These are phyloP conservation scores for Erysiphe pulchra DNA, from an alignment of 2,329 filamentous ascomycete genomes.

Conservation along the genomic window DNA sequence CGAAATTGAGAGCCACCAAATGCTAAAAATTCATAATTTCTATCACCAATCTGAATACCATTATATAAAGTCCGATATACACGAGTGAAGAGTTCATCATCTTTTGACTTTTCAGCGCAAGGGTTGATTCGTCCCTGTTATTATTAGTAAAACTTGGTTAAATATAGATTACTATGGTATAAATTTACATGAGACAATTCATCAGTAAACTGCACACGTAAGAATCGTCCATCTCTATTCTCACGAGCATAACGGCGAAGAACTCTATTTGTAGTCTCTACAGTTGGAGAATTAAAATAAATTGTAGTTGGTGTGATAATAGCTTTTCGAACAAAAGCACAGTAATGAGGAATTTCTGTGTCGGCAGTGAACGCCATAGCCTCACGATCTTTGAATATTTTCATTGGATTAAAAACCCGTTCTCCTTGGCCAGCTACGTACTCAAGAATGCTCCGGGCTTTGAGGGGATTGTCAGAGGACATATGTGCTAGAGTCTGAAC, in stretches of 20 bases:
- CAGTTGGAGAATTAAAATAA: constrained; percentile 46
- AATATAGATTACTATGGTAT: background rate
- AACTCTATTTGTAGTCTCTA: constrained; percentile 76
- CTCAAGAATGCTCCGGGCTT: constrained; percentile 44
- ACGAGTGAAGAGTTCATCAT: constrained; percentile 48
- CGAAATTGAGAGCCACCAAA: constrained; percentile 91
- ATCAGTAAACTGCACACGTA: constrained; percentile 74
- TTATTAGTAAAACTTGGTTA: constrained; percentile 2
- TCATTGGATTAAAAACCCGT: constrained; percentile 41
- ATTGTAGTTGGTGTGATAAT: constrained; percentile 67
- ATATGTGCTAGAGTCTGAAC: constrained; percentile 30
- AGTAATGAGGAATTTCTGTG: constrained; percentile 40
- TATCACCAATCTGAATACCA: constrained; percentile 60
- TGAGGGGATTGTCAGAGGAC: constrained; percentile 16
- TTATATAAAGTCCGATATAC: constrained; percentile 45
- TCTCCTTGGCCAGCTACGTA: constrained; percentile 40
- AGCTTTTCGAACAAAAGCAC: constrained; percentile 48
- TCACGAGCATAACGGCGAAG: constrained; percentile 39
- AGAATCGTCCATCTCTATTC: constrained; percentile 46
- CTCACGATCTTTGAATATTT: constrained; percentile 34
- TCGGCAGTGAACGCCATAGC: constrained; percentile 21
- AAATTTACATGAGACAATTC: constrained; percentile 26
- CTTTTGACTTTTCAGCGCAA: constrained; percentile 22
- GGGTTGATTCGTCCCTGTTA: constrained; percentile 32
- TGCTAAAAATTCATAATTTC: constrained; percentile 69